A percentile compares a stretch with the other conserved stretches of the same genome.
phyloP scores from a whole-genome alignment of 352 stramenopile species.

The Pythium dissimile region DNA sequence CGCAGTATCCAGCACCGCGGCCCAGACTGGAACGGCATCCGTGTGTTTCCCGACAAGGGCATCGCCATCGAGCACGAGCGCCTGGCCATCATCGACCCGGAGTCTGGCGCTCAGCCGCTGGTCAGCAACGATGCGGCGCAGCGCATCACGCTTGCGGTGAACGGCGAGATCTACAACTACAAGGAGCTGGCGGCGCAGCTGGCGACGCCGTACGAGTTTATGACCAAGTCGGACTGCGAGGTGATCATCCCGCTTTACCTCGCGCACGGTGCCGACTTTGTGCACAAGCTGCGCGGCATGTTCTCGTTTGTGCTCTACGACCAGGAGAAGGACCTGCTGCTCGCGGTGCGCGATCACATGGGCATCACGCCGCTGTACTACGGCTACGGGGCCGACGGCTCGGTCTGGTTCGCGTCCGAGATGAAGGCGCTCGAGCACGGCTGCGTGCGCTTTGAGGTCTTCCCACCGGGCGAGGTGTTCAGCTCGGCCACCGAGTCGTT shows the following conservation, averaged over 20 bases:
- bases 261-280: slow-evolving; percentile 87
- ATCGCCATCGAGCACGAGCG: slow-evolving; percentile 96
- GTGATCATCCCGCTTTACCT: slow-evolving; percentile 96
- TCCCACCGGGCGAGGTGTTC: slow-evolving; percentile 90
- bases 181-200: slow-evolving; percentile 91
- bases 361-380: slow-evolving; percentile 99
- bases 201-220: slow-evolving; percentile 87
- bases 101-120: slow-evolving; percentile 92
- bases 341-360: slow-evolving; percentile 96
- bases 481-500: slow-evolving; percentile 88
- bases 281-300: slow-evolving; percentile 95
- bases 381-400: slow-evolving; percentile 96
- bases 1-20: slow-evolving; percentile 93
- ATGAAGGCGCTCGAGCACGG: slow-evolving; percentile 95
- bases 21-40: slow-evolving; percentile 95
- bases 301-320: slow-evolving; percentile 99
- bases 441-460: slow-evolving; percentile 84
- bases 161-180: slow-evolving; percentile 99
- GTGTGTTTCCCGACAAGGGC: slow-evolving; percentile 67
- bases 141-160: slow-evolving; percentile 94
- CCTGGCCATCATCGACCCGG: slow-evolving; percentile 98
- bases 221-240: slow-evolving; percentile 98
- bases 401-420: slow-evolving; percentile 95
- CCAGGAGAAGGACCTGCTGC: slow-evolving; percentile 89
- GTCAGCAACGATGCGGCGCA: slow-evolving; percentile 77